Base-by-base conservation (phyloP, 805 yeast species). In the Candida adriatica region DNA sequence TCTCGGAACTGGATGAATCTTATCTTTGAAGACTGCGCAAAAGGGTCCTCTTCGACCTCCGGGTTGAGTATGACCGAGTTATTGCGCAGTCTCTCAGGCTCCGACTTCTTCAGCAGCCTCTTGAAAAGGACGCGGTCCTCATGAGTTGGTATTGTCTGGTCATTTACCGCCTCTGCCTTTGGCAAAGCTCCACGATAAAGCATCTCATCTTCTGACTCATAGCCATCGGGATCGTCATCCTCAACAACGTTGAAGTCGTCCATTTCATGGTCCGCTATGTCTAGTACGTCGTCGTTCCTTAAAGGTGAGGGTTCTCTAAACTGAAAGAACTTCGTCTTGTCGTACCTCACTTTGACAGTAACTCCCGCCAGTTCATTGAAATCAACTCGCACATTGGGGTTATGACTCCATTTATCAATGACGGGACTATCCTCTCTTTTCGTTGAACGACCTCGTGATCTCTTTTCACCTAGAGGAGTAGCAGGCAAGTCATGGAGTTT, bases 131-230 rank as follows among this genome's bases (percentile, higher is more conserved):
- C 53, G 11, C 75, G 56, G 47, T 79, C 87, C 3, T 56, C 46
- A 5, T 48, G 44, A 1, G 67, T 67, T 0, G 94, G 94, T 24
- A 68, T 67, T 0, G 92, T 80, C 38, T 64, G 59, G 30, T 61
- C 61, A 2, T 85, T 80, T 18, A 66, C 68, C 21, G 79, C 75
- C 26, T 79, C 75, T 14, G 70, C 67, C 42, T 70, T 71, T 13
- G 66, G 55, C 13, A 82, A 56, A 0, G 81, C 68, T 0, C 92
- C 92, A 30, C 79, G 59, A 42, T 70, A 82, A 0, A 94, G 92
- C 18, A 75, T 47, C 33, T 78, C 80, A 28, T 61, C 54, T n/a
- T 63, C 61, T n/a, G 60, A 59, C 15, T 46, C 51, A 18, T 26
- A 26, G 6, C 31, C 41, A 10, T 38, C 37, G 11, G 18, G 9